Evolutionary conservation across 805 yeast species (phyloP).

Genomic region (Candida saitoana): DNA sequence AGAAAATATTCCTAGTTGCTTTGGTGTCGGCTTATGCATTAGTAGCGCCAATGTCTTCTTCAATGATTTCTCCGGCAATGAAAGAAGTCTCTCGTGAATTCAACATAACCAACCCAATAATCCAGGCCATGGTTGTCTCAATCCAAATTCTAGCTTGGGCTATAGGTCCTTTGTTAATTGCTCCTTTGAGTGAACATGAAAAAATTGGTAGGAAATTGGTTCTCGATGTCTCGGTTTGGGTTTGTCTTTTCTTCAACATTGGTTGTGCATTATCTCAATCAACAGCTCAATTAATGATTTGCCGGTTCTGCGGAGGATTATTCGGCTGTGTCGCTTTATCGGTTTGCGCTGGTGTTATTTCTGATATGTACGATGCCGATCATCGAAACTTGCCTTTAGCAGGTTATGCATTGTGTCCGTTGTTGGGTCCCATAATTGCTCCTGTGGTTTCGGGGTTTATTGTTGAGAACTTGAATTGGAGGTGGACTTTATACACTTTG

Average conservation of each 20-base stretch:
- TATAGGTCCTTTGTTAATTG: slow-evolving; percentile 35
- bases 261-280: slow-evolving; percentile 34
- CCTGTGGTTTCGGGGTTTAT: slow-evolving; percentile 59
- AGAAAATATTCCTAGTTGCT: slow-evolving; percentile 19
- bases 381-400: slow-evolving; percentile 36
- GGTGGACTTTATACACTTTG: slow-evolving; percentile 65
- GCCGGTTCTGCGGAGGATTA: slow-evolving; percentile 33
- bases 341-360: slow-evolving; percentile 37
- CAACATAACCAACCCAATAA: slow-evolving; percentile 19
- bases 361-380: slow-evolving; percentile 33
- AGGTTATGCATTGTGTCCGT: slow-evolving; percentile 52
- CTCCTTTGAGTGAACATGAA: slow-evolving; percentile 37
- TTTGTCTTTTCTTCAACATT: slow-evolving; percentile 29
- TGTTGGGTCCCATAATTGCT: slow-evolving; percentile 66
- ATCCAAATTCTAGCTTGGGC: slow-evolving; percentile 39
- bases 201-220: slow-evolving; percentile 33
- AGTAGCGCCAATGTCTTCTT: slow-evolving; percentile 39
- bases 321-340: slow-evolving; percentile 37
- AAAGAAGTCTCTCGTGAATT: slow-evolving; percentile 26
- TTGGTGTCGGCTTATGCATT: slow-evolving; percentile 35
- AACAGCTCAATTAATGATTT: slow-evolving; percentile 30
- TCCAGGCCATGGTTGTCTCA: slow-evolving; percentile 30
- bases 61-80: slow-evolving; percentile 37
- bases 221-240: slow-evolving; percentile 31
- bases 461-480: slow-evolving; percentile 49